A percentile compares a stretch with the other conserved stretches of the same genome.
Evolutionary conservation across 148 eudicot species (phyloP).

Genomic region (Dysphania ambrosioides): DNA sequence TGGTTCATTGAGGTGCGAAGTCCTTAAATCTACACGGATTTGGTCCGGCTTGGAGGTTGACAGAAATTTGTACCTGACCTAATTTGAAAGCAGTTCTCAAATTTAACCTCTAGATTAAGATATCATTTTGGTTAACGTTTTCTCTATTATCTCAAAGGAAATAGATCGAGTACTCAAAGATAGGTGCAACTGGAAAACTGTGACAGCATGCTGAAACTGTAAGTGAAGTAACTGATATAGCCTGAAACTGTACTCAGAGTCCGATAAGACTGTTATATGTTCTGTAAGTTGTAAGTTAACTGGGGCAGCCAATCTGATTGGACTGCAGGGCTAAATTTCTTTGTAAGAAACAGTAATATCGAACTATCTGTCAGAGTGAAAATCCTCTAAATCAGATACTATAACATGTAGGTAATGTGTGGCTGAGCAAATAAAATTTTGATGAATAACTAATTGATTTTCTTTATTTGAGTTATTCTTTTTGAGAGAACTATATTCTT

Average conservation of each 20-base stretch:
- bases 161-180: background rate
- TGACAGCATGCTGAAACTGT: background rate
- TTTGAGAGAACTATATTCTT: conserved; percentile 1
- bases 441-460: too few species aligned
- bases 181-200: background rate
- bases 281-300: background rate
- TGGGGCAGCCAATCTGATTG: background rate
- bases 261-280: background rate
- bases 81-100: background rate
- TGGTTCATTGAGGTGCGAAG: background rate
- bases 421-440: background rate
- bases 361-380: background rate
- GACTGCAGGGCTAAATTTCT: background rate
- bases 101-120: background rate
- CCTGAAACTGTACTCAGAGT: background rate
- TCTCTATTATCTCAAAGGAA: background rate
- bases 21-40: background rate
- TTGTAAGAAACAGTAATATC: background rate
- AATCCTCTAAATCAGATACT: background rate
- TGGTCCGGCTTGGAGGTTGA: background rate
- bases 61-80: background rate
- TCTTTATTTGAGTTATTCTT: too few species aligned
- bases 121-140: background rate
- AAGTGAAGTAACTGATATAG: background rate
- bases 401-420: background rate